These are phyloP conservation scores for Cudoniella acicularis DNA, from an alignment of 495 filamentous ascomycete species.

Conservation along the genomic window DNA sequence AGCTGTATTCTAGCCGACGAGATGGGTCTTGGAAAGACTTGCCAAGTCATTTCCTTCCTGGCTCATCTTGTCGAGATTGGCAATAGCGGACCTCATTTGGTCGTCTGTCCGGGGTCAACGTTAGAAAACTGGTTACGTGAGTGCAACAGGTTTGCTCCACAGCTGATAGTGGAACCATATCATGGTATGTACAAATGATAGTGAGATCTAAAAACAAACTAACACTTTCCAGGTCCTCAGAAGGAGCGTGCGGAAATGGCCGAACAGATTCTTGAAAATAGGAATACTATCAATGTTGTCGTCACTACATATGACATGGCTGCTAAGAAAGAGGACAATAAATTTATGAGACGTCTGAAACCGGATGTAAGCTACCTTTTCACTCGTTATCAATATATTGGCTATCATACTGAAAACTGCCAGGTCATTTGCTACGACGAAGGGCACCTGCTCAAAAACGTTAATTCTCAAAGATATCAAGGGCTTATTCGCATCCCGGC, in stretches of 20 bases:
- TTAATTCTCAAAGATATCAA: conserved; percentile 72
- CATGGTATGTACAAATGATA: conserved; percentile 48
- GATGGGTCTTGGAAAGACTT: conserved; percentile 97
- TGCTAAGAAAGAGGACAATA: conserved; percentile 58
- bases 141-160: conserved; percentile 81
- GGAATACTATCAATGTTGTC: conserved; percentile 71
- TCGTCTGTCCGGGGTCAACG: conserved; percentile 89
- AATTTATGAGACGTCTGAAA: conserved; percentile 62
- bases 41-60: conserved; percentile 90
- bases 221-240: conserved; percentile 38
- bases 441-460: conserved; percentile 88
- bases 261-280: conserved; percentile 58
- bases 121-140: conserved; percentile 94
- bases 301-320: conserved; percentile 86
- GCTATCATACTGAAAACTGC: conserved; percentile 5
- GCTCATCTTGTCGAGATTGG: conserved; percentile 69
- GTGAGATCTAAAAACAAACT: neutral
- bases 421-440: conserved; percentile 84
- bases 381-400: conserved; percentile 8
- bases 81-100: conserved; percentile 72
- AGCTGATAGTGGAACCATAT: conserved; percentile 72
- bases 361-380: conserved; percentile 51
- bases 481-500: conserved; percentile 74
- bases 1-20: conserved; percentile 94
- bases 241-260: conserved; percentile 61